Base-by-base conservation (phyloP, 2,329 filamentous ascomycete species). In the Penicillium sp. region DNA sequence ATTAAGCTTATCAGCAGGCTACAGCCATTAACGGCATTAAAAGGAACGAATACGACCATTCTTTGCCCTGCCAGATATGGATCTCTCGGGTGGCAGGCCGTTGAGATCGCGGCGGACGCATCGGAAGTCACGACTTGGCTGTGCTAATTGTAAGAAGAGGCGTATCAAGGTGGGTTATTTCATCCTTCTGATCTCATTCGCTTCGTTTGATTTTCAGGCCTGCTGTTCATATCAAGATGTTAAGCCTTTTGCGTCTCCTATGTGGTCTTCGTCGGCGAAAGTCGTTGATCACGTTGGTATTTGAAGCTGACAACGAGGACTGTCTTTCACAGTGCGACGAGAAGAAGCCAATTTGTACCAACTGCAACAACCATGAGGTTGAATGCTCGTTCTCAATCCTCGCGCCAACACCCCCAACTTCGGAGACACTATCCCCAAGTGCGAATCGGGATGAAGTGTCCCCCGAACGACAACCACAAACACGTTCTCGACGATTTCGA, bases 121-220 rank as follows among this genome's bases (percentile, higher is more conserved):
- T 61, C 65, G 58, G 22, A 76, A 76, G 51, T 75, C 74, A 9
- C 69, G 72, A 0, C 50, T 63, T 14, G 74, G 74, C 4, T 76
- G 74, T 56, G 55, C 51, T 11, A 72, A 70, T 50, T 76, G 74
- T 50, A 75, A 76, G 58, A 66, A 60, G 54, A 61, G 73, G 6
- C 70, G 73, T 14, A 67, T 76, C 9, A 76, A 76, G 63, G 74
- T 75, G 49, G 65, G 70, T 61, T 24, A 37, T 44, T 41, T 37
- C 39, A 31, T 36, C 22, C 47, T 22, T 14, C 24, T 22, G 3
- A 11, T 13, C 14, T 51, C 22, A 6, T 14, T 10, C 5, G 14
- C 39, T 33, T 10, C 14, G 4, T 13, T 1, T 22, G 43, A 16
- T 22, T 19, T 37, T 1, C 2, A n/a, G 9, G 9, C n/a, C 43